Evolutionary conservation across 768 basidiomycete genomes (phyloP).

Genomic region (Daedaleopsis nitida): DNA sequence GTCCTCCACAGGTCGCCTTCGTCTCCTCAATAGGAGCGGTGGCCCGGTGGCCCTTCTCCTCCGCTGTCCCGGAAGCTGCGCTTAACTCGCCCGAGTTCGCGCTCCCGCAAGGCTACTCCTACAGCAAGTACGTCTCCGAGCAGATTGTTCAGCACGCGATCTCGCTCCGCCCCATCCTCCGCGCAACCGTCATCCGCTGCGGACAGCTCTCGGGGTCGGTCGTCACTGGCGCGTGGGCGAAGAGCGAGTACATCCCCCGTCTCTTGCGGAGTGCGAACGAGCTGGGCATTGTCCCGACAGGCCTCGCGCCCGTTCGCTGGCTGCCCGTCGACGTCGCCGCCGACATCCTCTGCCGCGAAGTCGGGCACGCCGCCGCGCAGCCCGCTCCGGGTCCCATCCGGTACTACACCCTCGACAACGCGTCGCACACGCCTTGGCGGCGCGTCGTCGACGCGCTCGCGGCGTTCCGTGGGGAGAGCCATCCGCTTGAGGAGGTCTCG

Average conservation of each 20-base stretch:
- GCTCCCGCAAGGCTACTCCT: slow-evolving; percentile 45
- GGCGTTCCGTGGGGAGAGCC: background rate
- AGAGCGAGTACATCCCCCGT: slow-evolving; percentile 49
- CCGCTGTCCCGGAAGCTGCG: slow-evolving; percentile 2
- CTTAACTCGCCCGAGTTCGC: slow-evolving; percentile 30
- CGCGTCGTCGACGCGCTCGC: background rate
- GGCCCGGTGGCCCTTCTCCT: slow-evolving; percentile 1
- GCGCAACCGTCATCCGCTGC: slow-evolving; percentile 41
- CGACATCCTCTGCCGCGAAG: background rate
- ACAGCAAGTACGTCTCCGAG: slow-evolving; percentile 48
- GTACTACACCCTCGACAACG: slow-evolving; percentile 1
- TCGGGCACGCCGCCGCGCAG: background rate
- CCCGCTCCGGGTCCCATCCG: background rate
- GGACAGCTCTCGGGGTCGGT: slow-evolving; percentile 48
- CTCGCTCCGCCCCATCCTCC: slow-evolving; percentile 36
- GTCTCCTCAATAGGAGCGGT: slow-evolving; percentile 18
- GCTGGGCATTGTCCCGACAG: slow-evolving; percentile 33
- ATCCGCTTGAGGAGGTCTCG: background rate
- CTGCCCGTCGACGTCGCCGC: slow-evolving; percentile 44
- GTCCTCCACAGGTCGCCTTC: slow-evolving; percentile 29
- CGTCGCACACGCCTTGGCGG: background rate
- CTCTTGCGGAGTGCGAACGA: slow-evolving; percentile 33
- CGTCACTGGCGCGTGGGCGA: slow-evolving; percentile 44
- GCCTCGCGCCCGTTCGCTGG: slow-evolving; percentile 42
- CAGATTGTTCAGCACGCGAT: slow-evolving; percentile 37